These are phyloP conservation scores for Neoboletus brunneissimus DNA, from an alignment of 768 basidiomycete genomes.

Conservation along the genomic window DNA sequence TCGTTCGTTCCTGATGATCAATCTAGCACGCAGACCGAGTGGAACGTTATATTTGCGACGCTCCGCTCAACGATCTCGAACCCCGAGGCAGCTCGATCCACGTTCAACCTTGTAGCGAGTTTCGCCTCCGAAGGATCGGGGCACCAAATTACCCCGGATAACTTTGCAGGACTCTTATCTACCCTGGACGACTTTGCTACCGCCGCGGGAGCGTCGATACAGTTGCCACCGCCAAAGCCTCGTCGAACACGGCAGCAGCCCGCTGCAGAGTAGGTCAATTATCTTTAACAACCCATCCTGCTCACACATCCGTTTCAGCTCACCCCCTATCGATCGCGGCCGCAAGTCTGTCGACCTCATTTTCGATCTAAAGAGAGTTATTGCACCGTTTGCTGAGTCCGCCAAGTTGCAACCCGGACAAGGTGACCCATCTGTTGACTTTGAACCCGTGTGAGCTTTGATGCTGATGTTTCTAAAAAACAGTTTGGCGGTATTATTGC, in stretches of 20 bases:
- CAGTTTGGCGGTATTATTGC: slow-evolving; percentile 76
- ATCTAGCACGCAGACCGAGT: slow-evolving; percentile 85
- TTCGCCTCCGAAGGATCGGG: slow-evolving; percentile 63
- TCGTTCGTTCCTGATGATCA: slow-evolving; percentile 5
- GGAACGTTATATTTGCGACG: slow-evolving; percentile 89
- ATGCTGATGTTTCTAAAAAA: slow-evolving; percentile 17
- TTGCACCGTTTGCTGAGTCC: slow-evolving; percentile 56
- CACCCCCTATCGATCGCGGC: slow-evolving; percentile 76
- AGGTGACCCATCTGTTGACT: slow-evolving; percentile 20
- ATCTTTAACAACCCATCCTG: background rate
- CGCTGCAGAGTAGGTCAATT: slow-evolving; percentile 45
- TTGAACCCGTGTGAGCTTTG: background rate
- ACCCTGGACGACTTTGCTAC: slow-evolving; percentile 86
- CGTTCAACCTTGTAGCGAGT: slow-evolving; percentile 72
- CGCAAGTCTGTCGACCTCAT: slow-evolving; percentile 79
- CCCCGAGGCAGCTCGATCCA: slow-evolving; percentile 80
- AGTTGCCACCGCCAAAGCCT: slow-evolving; percentile 53
- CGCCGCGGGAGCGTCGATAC: slow-evolving; percentile 61
- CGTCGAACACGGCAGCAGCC: slow-evolving; percentile 50
- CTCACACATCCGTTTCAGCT: slow-evolving; percentile 40
- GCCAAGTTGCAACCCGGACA: slow-evolving; percentile 37
- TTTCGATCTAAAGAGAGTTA: slow-evolving; percentile 64
- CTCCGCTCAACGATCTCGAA: slow-evolving; percentile 83
- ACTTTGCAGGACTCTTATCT: slow-evolving; percentile 74
- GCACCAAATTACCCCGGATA: slow-evolving; percentile 68